Base-by-base conservation (phyloP, 2,329 filamentous ascomycete genomes). In the Xylariales sp. region DNA sequence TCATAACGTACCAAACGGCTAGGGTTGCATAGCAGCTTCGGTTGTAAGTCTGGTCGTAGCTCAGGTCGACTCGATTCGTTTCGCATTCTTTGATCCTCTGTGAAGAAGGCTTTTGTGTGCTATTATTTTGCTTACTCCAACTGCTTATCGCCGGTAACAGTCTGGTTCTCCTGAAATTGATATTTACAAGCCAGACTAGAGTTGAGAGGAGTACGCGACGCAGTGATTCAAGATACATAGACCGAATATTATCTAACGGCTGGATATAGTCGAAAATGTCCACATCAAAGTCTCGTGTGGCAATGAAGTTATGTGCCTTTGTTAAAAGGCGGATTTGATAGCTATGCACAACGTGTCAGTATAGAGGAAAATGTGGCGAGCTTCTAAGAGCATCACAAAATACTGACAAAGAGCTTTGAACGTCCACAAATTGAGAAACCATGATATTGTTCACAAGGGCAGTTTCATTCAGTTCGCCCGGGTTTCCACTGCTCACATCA, bases 1-100 rank as follows among this genome's bases (percentile, higher is more conserved):
- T 33, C 30, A 33, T 33, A 10, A 33, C 30, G n/a, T 33, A 33
- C 30, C 30, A 33, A 14, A 33, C 30, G 13, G 30, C 30, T 33
- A 33, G 12, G 10, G 30, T 33, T 16, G 30, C 30, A 33, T 33
- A 33, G 17, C 30, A 33, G 16, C 30, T 33, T 10, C 30, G 30
- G 20, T 33, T 33, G 17, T 33, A 33, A 17, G n/a, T 12, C 16
- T 19, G 30, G 17, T 33, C 30, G 17, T 18, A 33, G 17, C 14
- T 33, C 3, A 17, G 12, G 20, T 33, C 14, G 8, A 17, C 30
- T 10, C 16, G n/a, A 17, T 15, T 12, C 6, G 10, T 16, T 3
- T 33, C 30, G 30, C 30, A 33, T 19, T 16, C 30, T 16, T 3
- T n/a, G 5, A 16, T 12, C 4, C 30, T 16, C 16, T 11, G 14